Conservation (phyloP, 2,329 filamentous ascomycete genomes). For the Colletotrichum sp. region DNA sequence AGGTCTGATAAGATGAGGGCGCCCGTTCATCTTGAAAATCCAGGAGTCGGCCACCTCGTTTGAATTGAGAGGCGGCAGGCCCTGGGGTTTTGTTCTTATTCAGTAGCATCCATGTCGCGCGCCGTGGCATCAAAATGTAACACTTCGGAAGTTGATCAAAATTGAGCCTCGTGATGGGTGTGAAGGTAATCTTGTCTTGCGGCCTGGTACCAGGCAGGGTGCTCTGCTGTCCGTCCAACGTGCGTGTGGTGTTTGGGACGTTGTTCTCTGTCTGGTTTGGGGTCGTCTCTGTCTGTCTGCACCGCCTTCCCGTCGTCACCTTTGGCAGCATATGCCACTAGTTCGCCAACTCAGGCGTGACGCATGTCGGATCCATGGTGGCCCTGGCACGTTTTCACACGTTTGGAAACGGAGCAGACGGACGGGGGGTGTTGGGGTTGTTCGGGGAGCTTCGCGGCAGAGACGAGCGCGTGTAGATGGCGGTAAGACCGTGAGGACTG, state of each 20-base stretch:
- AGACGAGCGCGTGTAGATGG: not conserved
- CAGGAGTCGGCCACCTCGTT: not conserved
- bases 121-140: not conserved
- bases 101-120: not conserved
- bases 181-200: slow-evolving; percentile 6
- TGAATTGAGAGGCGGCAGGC: not conserved
- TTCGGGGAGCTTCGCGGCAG: slow-evolving; percentile 4
- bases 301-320: not conserved
- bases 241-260: not conserved
- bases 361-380: not conserved
- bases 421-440: not conserved
- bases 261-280: not conserved
- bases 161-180: slow-evolving; percentile 3
- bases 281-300: not conserved
- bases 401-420: not conserved
- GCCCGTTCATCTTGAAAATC: slow-evolving; percentile 15
- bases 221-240: not conserved
- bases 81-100: not conserved
- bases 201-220: not conserved
- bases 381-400: not conserved
- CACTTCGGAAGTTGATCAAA: slow-evolving; percentile 9
- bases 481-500: not conserved
- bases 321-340: not conserved
- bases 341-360: not conserved
- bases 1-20: slow-evolving; percentile 13